Evolutionary conservation across 2,329 filamentous ascomycete species (phyloP).

Genomic region (Nectriaceae sp.): DNA sequence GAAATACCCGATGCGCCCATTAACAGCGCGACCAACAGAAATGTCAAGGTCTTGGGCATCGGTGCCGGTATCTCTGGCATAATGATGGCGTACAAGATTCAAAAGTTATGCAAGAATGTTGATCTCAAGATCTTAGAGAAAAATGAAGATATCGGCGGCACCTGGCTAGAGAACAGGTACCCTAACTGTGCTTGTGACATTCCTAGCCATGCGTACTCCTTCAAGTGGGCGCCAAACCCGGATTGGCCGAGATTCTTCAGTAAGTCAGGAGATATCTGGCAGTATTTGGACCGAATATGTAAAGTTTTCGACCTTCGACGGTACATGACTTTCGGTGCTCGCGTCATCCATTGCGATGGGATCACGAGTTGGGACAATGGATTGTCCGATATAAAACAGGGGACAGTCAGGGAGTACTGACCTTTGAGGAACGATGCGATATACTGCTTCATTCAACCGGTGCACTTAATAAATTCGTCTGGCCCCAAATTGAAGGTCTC

Average conservation of each 20-base stretch:
- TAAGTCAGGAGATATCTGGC: slow-evolving; percentile 6
- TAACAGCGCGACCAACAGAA: neutral
- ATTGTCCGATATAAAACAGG: slow-evolving; percentile 3
- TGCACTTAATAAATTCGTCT: too few species aligned
- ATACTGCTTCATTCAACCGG: too few species aligned
- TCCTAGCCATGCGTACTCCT: slow-evolving; percentile 6
- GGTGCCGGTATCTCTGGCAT: slow-evolving; percentile 6
- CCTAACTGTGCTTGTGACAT: slow-evolving; percentile 8
- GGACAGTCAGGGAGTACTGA: too few species aligned
- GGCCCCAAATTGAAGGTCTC: slow-evolving; percentile 3
- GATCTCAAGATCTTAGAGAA: slow-evolving; percentile 7
- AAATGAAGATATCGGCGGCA: slow-evolving; percentile 8
- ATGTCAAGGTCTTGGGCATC: slow-evolving; percentile 7
- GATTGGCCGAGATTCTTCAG: slow-evolving; percentile 8
- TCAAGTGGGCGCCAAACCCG: slow-evolving; percentile 2
- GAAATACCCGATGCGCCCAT: slow-evolving; percentile 5
- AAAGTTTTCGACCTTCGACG: slow-evolving; percentile 3
- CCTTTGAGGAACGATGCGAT: too few species aligned
- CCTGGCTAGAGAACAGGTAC: slow-evolving; percentile 10
- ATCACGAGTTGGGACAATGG: slow-evolving; percentile 2
- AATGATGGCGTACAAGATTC: slow-evolving; percentile 2
- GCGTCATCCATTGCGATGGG: slow-evolving; percentile 3
- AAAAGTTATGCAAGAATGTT: slow-evolving; percentile 4
- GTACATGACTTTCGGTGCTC: slow-evolving; percentile 7
- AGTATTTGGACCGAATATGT: slow-evolving; percentile 3